Conservation (phyloP, 1,139 yeast species). For the Candida neerlandica region DNA sequence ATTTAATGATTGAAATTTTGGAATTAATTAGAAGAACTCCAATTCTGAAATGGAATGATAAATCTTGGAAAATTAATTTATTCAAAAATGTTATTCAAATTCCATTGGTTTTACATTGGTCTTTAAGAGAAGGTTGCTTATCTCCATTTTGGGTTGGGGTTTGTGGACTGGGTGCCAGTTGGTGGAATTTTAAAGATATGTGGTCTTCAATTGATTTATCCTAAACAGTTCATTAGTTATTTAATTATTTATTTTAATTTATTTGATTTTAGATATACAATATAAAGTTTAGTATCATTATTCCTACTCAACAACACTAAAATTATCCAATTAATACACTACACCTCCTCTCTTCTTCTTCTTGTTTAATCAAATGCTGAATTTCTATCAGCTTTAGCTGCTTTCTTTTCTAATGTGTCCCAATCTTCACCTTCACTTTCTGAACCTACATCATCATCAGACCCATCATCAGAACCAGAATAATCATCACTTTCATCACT, state of each 20-base stretch:
- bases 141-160: conserved; percentile 54
- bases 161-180: conserved; percentile 51
- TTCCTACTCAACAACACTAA: not conserved
- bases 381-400: conserved; percentile 49
- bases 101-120: conserved; percentile 63
- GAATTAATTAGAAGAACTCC: conserved; percentile 49
- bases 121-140: conserved; percentile 55
- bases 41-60: conserved; percentile 33
- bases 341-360: not conserved
- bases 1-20: conserved; percentile 48
- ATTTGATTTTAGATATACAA: conserved; percentile 4
- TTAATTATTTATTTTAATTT: conserved; percentile 1
- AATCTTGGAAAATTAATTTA: conserved; percentile 37
- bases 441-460: conserved; percentile 35
- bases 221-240: not conserved
- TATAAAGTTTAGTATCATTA: not conserved
- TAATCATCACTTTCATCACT: conserved; percentile 49
- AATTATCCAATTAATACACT: not conserved
- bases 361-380: conserved; percentile 10
- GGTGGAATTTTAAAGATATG: conserved; percentile 46
- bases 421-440: conserved; percentile 64
- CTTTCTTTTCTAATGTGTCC: conserved; percentile 73
- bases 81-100: conserved; percentile 49
- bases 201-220: conserved; percentile 41
- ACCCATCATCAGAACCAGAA: conserved; percentile 31